Conservation (phyloP, 2,329 filamentous ascomycete species). For the Phyllosticta citriasiana region DNA sequence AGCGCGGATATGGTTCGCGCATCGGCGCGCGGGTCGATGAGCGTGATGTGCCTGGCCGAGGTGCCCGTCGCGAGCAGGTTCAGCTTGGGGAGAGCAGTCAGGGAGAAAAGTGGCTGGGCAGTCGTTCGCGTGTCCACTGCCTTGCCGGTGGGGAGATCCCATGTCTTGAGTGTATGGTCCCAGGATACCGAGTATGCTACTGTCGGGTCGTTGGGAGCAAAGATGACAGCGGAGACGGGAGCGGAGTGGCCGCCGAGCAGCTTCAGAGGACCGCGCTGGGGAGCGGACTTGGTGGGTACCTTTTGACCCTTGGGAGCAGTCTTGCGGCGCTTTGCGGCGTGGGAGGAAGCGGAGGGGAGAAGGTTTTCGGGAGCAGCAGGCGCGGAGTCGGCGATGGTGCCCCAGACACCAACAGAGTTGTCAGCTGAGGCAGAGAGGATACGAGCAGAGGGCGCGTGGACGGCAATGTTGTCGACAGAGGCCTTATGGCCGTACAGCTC, state of each 20-base stretch:
- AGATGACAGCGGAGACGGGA: constrained; percentile 68
- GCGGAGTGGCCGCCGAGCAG: constrained; percentile 63
- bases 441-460: constrained; percentile 62
- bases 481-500: constrained; percentile 78
- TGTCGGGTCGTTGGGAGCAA: constrained; percentile 74
- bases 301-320: constrained; percentile 43
- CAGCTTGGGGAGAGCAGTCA: constrained; percentile 61
- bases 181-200: constrained; percentile 86
- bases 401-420: constrained; percentile 80
- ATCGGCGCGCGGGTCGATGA: constrained; percentile 81
- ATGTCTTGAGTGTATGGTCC: constrained; percentile 83
- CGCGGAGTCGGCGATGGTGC: constrained; percentile 63
- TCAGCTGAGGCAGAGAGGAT: constrained; percentile 82
- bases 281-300: constrained; percentile 46
- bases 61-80: constrained; percentile 64
- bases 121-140: constrained; percentile 77
- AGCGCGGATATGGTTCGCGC: constrained; percentile 70
- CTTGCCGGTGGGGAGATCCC: constrained; percentile 73
- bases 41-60: constrained; percentile 73
- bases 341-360: constrained; percentile 55
- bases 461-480: constrained; percentile 62
- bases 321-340: constrained; percentile 67
- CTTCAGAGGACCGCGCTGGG: constrained; percentile 69
- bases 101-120: constrained; percentile 69
- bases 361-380: constrained; percentile 62